Evolutionary conservation across 257 asterid genomes (phyloP).

Genomic region (Lithospermum erythrorhizon): DNA sequence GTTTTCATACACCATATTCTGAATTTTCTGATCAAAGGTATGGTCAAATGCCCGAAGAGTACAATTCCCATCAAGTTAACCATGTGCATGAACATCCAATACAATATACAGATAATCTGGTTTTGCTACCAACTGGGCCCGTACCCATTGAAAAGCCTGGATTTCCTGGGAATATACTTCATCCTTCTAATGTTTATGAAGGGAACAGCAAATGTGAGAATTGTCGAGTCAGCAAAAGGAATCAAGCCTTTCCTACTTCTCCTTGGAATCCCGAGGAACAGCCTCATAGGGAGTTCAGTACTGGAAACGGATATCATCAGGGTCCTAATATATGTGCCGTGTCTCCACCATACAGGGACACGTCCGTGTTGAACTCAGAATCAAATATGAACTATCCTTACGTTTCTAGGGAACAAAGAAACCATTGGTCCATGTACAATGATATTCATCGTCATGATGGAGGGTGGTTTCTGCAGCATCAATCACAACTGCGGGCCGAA

Average conservation of each 20-base stretch:
- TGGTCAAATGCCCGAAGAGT: constrained; percentile 61
- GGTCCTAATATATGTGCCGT: constrained; percentile 50
- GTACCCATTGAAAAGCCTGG: constrained; percentile 37
- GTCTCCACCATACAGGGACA: constrained; percentile 65
- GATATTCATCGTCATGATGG: constrained; percentile 55
- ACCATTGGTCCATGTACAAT: constrained; percentile 41
- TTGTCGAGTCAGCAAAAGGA: constrained; percentile 48
- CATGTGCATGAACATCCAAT: constrained; percentile 51
- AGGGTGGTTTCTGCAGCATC: constrained; percentile 61
- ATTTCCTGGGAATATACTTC: constrained; percentile 65
- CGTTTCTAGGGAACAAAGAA: constrained; percentile 50
- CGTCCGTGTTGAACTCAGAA: constrained; percentile 40
- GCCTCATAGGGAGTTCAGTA: constrained; percentile 35
- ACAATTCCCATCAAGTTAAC: constrained; percentile 32
- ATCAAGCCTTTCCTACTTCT: constrained; percentile 49
- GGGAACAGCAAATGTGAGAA: constrained; percentile 58
- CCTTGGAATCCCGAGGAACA: constrained; percentile 54
- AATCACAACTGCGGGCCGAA: constrained; percentile 38
- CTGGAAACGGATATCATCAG: constrained; percentile 62
- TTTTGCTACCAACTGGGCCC: constrained; percentile 43
- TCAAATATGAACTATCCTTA: constrained; percentile 44
- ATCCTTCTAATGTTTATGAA: constrained; percentile 43
- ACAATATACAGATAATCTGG: constrained; percentile 44
- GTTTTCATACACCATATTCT: constrained; percentile 44
- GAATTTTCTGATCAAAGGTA: constrained; percentile 43